Conservation (phyloP, 2,329 filamentous ascomycete genomes). For the Trichothecium roseum region DNA sequence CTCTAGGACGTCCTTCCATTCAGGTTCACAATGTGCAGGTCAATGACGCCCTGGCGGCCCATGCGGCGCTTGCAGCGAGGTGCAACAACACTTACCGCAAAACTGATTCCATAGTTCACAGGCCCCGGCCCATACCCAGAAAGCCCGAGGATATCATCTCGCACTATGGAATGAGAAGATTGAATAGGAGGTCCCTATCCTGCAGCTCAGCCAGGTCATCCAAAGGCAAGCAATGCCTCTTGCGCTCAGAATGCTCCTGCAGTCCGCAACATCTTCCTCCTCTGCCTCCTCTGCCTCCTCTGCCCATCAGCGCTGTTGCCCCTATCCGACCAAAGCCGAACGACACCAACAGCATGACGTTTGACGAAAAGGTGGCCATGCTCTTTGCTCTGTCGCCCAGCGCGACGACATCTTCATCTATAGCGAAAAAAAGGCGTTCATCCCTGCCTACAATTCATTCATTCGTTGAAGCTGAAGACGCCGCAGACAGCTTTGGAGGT, state of each 20-base stretch:
- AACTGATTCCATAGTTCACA: constrained; percentile 30
- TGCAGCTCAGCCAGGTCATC: constrained; percentile 29
- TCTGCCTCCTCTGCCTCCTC: constrained; percentile 40
- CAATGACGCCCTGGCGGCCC: constrained; percentile 29
- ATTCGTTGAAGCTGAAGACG: constrained; percentile 3
- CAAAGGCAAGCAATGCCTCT: constrained; percentile 28
- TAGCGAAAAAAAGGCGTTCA: not conserved
- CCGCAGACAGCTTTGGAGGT: constrained; percentile 10
- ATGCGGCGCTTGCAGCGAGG: too few relatives aligned
- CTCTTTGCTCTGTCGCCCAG: constrained; percentile 30
- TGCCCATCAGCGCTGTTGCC: constrained; percentile 27
- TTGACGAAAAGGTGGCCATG: constrained; percentile 45
- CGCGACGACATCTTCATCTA: not conserved
- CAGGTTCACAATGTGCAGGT: constrained; percentile 47
- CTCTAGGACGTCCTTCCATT: constrained; percentile 25
- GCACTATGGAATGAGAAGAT: not conserved
- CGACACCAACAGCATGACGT: constrained; percentile 46
- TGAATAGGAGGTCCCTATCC: constrained; percentile 40
- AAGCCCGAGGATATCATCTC: constrained; percentile 1
- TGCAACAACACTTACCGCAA: too few relatives aligned
- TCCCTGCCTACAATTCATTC: constrained; percentile 14
- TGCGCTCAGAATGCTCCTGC: constrained; percentile 28
- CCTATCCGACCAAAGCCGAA: constrained; percentile 29
- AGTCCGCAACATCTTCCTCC: constrained; percentile 41
- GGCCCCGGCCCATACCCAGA: constrained; percentile 39